Conservation (phyloP, 371 early-diverging fungal genomes). For the Zychaea mexicana region DNA sequence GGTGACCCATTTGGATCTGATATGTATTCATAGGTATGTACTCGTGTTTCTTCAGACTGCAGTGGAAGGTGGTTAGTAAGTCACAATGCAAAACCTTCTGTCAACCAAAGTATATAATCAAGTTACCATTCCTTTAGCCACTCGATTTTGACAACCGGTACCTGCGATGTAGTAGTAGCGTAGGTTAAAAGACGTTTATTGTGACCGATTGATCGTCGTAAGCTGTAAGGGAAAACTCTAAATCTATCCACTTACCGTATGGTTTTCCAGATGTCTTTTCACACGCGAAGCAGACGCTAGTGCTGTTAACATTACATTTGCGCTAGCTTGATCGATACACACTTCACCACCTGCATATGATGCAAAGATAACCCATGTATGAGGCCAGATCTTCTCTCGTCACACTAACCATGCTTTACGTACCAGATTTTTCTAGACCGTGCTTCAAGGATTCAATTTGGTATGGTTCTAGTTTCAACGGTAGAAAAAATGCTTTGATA, state of each 20-base stretch:
- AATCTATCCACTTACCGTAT: slow-evolving; percentile 22
- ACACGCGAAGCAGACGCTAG: slow-evolving; percentile 35
- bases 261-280: slow-evolving; percentile 25
- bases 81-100: not conserved
- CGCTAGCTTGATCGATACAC: slow-evolving; percentile 14
- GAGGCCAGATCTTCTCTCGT: no score
- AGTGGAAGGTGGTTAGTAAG: not conserved
- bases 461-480: slow-evolving; percentile 21
- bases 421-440: slow-evolving; percentile 24
- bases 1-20: slow-evolving; percentile 8
- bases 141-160: slow-evolving; percentile 29
- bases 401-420: not conserved
- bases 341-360: slow-evolving; percentile 25
- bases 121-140: slow-evolving; percentile 43
- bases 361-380: not conserved
- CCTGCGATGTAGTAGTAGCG: no score
- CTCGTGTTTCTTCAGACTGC: slow-evolving; percentile 19
- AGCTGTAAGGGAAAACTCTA: no score
- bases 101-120: not conserved
- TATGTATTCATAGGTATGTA: slow-evolving; percentile 17
- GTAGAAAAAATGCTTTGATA: slow-evolving; percentile 24
- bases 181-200: no score
- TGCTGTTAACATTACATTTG: slow-evolving; percentile 31
- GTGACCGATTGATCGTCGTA: no score
- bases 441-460: not conserved